Evolutionary conservation across 2,329 filamentous ascomycete species (phyloP).

Genomic region (Botrytis fragariae): DNA sequence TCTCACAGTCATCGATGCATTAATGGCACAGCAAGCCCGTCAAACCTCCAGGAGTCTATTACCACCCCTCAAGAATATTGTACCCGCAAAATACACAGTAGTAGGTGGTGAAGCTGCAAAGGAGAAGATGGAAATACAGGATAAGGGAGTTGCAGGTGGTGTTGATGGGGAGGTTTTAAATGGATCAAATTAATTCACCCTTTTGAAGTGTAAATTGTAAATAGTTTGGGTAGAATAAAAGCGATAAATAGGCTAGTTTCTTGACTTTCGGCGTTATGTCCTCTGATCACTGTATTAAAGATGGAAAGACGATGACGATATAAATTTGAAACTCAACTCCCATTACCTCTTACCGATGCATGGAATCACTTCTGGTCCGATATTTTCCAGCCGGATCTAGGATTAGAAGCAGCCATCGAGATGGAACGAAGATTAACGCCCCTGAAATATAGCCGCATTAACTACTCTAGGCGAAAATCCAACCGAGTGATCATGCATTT

Average conservation of each 20-base stretch:
- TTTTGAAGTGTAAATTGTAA: neutral
- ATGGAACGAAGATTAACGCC: neutral
- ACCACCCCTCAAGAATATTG: constrained; percentile 41
- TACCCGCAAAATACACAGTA: constrained; percentile 25
- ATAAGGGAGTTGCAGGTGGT: constrained; percentile 22
- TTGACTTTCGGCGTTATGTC: neutral
- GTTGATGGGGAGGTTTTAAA: neutral
- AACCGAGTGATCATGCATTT: neutral
- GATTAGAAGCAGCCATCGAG: neutral
- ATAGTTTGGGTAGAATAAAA: neutral
- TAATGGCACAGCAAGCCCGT: constrained; percentile 75
- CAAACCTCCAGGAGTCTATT: constrained; percentile 48
- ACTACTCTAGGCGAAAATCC: neutral
- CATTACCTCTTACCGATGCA: neutral
- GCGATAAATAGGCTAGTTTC: neutral
- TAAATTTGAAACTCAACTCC: neutral
- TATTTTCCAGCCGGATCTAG: neutral
- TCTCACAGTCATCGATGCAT: constrained; percentile 80
- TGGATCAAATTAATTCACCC: neutral
- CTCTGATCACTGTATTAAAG: neutral
- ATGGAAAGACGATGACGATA: neutral
- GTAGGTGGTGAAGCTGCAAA: constrained; percentile 27
- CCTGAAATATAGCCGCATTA: neutral
- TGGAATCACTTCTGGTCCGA: neutral
- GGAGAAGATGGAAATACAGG: constrained; percentile 23